A percentile compares a stretch with the other conserved stretches of the same genome.
Conservation (phyloP, 306 rosid species). For the Vigna reflexopilosa region DNA sequence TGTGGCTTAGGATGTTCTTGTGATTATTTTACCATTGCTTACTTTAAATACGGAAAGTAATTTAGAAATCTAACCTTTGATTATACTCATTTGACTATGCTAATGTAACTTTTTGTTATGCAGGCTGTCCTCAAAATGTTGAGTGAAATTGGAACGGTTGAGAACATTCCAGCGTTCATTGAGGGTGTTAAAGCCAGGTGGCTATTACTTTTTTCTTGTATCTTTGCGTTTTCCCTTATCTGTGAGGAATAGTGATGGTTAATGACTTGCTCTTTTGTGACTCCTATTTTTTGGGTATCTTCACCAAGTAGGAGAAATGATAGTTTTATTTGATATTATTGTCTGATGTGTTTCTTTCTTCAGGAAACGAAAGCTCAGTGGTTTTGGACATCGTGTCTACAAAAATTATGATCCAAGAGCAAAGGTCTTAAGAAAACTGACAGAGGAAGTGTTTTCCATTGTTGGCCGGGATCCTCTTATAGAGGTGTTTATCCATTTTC, state of each 20-base stretch:
- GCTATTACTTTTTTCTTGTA: constrained; percentile 10
- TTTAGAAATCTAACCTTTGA: neutral
- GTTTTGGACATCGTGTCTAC: constrained; percentile 95
- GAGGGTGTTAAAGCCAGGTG: constrained; percentile 93
- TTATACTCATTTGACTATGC: constrained; percentile 7
- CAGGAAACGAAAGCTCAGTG: constrained; percentile 93
- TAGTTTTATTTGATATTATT: constrained; percentile 28
- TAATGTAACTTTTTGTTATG: constrained; percentile 39
- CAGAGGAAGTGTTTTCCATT: constrained; percentile 90
- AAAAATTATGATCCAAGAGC: constrained; percentile 97
- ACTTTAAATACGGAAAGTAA: neutral
- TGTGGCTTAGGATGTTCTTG: neutral
- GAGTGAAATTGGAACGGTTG: constrained; percentile 81
- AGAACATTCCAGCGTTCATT: constrained; percentile 83
- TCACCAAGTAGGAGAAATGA: neutral
- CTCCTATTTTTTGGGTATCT: constrained; percentile 10
- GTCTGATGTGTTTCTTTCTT: constrained; percentile 24
- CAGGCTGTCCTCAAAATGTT: constrained; percentile 93
- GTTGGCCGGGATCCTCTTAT: constrained; percentile 94
- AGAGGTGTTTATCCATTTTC: constrained; percentile 61
- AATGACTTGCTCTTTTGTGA: constrained; percentile 20
- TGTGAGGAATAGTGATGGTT: neutral
- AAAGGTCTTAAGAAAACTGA: constrained; percentile 73
- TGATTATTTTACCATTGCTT: neutral
- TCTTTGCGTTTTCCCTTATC: neutral